These are phyloP conservation scores for Paramecium bursaria DNA, from an alignment of 73 alveolate genomes.

Conservation along the genomic window DNA sequence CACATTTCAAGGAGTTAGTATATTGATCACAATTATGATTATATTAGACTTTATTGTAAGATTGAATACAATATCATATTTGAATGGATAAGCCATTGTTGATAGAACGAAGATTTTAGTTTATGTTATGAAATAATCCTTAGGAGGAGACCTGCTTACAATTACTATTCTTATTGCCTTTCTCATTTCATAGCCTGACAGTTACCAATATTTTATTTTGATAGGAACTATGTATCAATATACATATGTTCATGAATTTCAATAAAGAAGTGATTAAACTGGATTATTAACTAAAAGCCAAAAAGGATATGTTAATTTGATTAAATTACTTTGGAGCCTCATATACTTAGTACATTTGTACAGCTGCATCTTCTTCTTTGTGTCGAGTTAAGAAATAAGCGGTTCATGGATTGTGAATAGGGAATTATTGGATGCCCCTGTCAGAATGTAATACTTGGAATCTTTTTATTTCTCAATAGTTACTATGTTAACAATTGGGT, in stretches of 20 bases:
- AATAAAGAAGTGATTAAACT: neutral
- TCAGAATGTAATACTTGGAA: conserved; percentile 30
- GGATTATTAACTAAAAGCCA: conserved; percentile 27
- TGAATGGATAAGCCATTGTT: conserved; percentile 20
- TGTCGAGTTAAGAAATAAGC: too few species aligned
- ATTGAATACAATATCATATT: conserved; percentile 11
- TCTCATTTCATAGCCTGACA: neutral
- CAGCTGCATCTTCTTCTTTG: conserved; percentile 29
- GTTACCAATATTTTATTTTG: neutral
- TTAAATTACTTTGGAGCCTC: conserved; percentile 2
- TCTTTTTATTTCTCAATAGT: conserved; percentile 35
- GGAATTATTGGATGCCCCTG: too few species aligned
- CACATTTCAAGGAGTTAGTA: conserved; percentile 9
- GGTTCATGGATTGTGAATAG: too few species aligned
- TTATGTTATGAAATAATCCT: neutral
- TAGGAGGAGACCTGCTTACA: neutral
- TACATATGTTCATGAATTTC: conserved; percentile 20
- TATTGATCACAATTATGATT: neutral
- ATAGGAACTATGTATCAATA: neutral
- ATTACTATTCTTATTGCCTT: neutral
- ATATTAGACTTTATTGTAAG: conserved; percentile 33
- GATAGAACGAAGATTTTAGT: conserved; percentile 3
- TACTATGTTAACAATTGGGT: conserved; percentile 41
- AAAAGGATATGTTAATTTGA: conserved; percentile 23
- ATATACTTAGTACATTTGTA: conserved; percentile 7